phyloP scores from a whole-genome alignment of 768 basidiomycete genomes.

The Xerocomellus chrysenteron region DNA sequence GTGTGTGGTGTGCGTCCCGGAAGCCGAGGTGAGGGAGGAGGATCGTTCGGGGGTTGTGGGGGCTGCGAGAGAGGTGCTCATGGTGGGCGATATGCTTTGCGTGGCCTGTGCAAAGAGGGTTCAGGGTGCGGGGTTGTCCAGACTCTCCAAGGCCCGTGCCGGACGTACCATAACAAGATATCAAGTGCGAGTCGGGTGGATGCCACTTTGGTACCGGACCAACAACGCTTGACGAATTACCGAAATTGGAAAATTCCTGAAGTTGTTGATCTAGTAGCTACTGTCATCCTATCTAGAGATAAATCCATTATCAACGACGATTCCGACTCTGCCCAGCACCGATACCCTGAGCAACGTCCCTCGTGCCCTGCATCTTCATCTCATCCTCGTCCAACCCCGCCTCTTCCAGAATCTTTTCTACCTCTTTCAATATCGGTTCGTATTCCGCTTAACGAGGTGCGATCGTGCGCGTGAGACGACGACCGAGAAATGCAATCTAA shows the following conservation, averaged over 20 bases:
- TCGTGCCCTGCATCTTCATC: constrained; percentile 59
- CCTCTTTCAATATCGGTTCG: constrained; percentile 78
- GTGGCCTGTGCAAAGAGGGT: constrained; percentile 12
- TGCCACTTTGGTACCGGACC: no score
- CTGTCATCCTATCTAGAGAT: no score
- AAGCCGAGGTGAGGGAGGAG: constrained; percentile 4
- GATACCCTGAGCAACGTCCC: constrained; percentile 32
- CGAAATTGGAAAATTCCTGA: background rate
- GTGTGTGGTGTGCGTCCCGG: constrained; percentile 16
- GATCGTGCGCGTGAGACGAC: background rate
- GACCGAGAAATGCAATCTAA: background rate
- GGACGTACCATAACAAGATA: background rate
- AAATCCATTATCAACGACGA: constrained; percentile 29
- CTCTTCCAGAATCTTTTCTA: constrained; percentile 78
- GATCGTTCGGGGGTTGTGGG: constrained; percentile 4
- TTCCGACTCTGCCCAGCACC: constrained; percentile 53
- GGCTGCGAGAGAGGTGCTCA: constrained; percentile 13
- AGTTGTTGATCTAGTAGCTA: no score
- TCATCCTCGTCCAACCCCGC: constrained; percentile 86
- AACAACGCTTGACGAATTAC: background rate
- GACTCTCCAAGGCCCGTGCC: background rate
- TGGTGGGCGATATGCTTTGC: constrained; percentile 9
- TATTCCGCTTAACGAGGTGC: constrained; percentile 54
- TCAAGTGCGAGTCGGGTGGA: background rate
- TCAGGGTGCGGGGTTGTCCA: constrained; percentile 8